Evolutionary conservation across 1,284 basidiomycete species (phyloP), one percentile per base, ranked within the genome.

Genomic region (Irpex lacteus): DNA sequence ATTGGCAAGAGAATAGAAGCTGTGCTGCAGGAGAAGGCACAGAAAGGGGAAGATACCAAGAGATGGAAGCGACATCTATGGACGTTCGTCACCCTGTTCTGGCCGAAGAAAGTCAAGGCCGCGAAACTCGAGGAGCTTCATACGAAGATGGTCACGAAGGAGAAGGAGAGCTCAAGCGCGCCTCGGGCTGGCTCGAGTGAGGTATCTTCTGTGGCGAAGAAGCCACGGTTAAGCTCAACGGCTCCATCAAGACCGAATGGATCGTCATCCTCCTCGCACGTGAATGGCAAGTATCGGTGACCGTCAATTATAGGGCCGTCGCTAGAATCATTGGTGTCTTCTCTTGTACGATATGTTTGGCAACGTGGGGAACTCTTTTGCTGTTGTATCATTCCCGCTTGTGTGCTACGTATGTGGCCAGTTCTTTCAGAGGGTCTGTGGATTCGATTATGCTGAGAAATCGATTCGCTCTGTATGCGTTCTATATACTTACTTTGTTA

Each of bases 71-170:
- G 95, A 70, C 96, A 98, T 79, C 85, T 98, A 32, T 99, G 97
- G 96, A 92, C 94, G 88, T 97, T 97, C 69, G 94, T 96, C 40
- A 95, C 95, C 1, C 84, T 96, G 64, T 98, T 98, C 80, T 98
- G 96, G 96, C 96, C 96, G 3, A 94, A 96, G 80, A 94, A 96
- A 78, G 95, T 97, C 68, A 95, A 93, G 75, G 94, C 94, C 11
- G 87, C 86, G 18, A 96, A 96, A 76, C 80, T 97, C 52, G 92
- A 96, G 76, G 94, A 95, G 72, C 96, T 97, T 53, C 94, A 96
- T 71, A 90, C 92, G 15, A 96, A 96, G 79, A 94, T 97, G 88
- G 92, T 94, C 65, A 89, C 90, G 83, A 92, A 93, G 75, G 90
- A 92, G 73, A 69, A 59, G 49, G 49, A 52, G 52, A 40, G 70